A percentile compares a stretch with the other conserved stretches of the same genome.
Evolutionary conservation across 495 filamentous ascomycete genomes (phyloP).

Genomic region (Pseudomonodictys pantanalensis): DNA sequence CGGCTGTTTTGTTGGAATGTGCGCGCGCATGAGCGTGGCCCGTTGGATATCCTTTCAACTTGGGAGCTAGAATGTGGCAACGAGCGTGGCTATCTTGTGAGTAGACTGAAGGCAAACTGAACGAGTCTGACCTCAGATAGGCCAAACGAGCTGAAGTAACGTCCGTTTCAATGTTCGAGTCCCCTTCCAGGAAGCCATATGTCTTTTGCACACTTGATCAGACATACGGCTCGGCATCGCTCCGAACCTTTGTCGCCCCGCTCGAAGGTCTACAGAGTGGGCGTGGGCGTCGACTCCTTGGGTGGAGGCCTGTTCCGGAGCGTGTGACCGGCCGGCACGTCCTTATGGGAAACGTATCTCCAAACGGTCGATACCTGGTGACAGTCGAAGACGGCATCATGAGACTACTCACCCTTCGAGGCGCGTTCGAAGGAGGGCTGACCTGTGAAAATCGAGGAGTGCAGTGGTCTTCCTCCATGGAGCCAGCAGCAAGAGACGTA

Average conservation of each 20-base stretch:
- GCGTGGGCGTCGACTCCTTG: background rate
- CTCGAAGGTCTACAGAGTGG: background rate
- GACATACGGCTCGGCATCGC: background rate
- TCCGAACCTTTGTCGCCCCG: conserved; percentile 4
- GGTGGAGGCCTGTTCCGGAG: background rate
- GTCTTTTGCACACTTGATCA: conserved; percentile 13
- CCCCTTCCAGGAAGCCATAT: background rate
- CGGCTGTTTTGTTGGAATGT: conserved; percentile 3
- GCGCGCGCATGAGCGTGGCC: background rate
- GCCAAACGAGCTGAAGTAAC: background rate
- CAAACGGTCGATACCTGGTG: background rate
- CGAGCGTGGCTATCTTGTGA: background rate
- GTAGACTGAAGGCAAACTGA: background rate
- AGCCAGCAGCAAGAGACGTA: background rate
- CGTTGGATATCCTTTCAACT: background rate
- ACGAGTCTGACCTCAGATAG: background rate
- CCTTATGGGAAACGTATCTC: background rate
- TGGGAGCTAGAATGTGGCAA: conserved; percentile 2
- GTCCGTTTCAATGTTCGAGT: background rate
- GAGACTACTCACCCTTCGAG: background rate
- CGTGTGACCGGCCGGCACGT: background rate
- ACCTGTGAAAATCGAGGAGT: background rate
- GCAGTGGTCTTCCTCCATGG: background rate
- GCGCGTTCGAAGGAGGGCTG: background rate
- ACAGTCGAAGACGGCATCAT: background rate